phyloP scores from a whole-genome alignment of 306 rosid species.

The Corylus avellana region DNA sequence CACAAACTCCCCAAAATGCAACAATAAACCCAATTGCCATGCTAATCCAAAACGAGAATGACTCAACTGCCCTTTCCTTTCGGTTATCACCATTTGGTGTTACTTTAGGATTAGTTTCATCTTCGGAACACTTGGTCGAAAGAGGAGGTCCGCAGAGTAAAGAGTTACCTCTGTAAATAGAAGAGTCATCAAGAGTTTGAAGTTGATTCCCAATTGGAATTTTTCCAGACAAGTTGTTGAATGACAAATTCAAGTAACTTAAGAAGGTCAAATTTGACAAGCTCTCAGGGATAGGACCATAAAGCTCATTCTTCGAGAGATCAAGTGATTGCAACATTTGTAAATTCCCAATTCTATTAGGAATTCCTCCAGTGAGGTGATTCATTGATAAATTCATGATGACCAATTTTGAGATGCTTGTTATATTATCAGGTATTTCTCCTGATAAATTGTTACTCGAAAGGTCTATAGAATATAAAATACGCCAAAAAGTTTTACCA shows the following conservation, averaged over 20 bases:
- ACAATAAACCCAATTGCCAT: background rate
- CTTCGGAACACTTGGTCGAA: background rate
- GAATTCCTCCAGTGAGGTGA: slow-evolving; percentile 19
- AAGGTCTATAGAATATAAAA: background rate
- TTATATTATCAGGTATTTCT: slow-evolving; percentile 14
- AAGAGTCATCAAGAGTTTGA: background rate
- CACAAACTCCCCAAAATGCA: background rate
- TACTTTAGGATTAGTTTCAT: too few relatives aligned
- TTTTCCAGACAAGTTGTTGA: slow-evolving; percentile 7
- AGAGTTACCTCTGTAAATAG: slow-evolving; percentile 11
- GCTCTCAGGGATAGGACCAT: slow-evolving; percentile 11
- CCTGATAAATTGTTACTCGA: slow-evolving; percentile 18
- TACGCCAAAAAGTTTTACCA: too few relatives aligned
- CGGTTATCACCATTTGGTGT: too few relatives aligned
- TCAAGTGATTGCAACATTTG: slow-evolving; percentile 5
- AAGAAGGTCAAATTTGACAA: slow-evolving; percentile 16
- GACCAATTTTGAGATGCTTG: background rate
- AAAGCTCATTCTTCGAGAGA: slow-evolving; percentile 11
- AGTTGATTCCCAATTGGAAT: slow-evolving; percentile 23
- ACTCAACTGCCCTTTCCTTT: background rate
- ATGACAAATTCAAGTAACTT: slow-evolving; percentile 13
- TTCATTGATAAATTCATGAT: slow-evolving; percentile 18
- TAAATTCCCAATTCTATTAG: background rate
- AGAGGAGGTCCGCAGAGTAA: slow-evolving; percentile 13
- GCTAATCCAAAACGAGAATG: background rate